A percentile compares a stretch with the other conserved stretches of the same genome.
Conservation (phyloP, 2,329 filamentous ascomycete species). For the Alternaria infectoria region DNA sequence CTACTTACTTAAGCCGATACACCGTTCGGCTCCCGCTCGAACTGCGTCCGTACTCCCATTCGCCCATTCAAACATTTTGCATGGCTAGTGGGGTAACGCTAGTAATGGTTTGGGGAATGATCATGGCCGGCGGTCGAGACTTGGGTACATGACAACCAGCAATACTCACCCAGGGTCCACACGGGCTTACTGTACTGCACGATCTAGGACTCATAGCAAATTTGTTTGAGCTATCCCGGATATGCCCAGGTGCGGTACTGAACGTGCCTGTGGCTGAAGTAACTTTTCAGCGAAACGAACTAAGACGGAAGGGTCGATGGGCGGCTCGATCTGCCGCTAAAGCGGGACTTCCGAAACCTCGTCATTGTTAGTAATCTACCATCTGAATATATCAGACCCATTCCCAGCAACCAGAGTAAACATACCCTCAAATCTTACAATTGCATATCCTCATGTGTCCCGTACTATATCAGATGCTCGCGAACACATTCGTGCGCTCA, state of each 20-base stretch:
- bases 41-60: slow-evolving; percentile 11
- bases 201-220: slow-evolving; percentile 1
- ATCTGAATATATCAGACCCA: slow-evolving; percentile 2
- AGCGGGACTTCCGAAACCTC: slow-evolving; percentile 6
- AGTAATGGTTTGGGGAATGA: slow-evolving; percentile 21
- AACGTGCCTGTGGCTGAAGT: slow-evolving; percentile 1
- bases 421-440: background rate
- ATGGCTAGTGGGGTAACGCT: slow-evolving; percentile 29
- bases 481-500: slow-evolving; percentile 25
- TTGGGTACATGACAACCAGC: background rate
- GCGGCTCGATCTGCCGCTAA: slow-evolving; percentile 17
- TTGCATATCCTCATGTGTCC: slow-evolving; percentile 13
- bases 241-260: background rate
- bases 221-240: background rate
- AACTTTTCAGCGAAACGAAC: background rate
- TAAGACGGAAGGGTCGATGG: background rate
- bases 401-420: background rate
- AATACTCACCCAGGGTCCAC: slow-evolving; percentile 1
- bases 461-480: slow-evolving; percentile 26
- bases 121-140: slow-evolving; percentile 5
- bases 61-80: slow-evolving; percentile 20
- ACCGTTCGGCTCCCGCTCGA: slow-evolving; percentile 13
- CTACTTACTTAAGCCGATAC: slow-evolving; percentile 23
- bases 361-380: slow-evolving; percentile 22
- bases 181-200: background rate